phyloP scores from a whole-genome alignment of 129 eudicot species.

The Tagetes erecta region DNA sequence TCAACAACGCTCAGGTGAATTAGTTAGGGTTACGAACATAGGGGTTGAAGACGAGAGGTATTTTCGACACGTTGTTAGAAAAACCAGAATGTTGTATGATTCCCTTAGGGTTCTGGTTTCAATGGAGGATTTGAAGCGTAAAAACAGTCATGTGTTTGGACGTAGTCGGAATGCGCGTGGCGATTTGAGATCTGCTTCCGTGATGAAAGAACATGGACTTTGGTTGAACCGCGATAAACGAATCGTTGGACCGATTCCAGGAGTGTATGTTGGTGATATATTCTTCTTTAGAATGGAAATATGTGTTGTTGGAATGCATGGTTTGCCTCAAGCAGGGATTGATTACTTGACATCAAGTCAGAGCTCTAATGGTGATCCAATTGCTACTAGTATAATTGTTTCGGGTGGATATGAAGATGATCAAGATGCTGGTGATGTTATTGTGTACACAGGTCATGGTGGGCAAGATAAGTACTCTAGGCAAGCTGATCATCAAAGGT shows the following conservation, averaged over 20 bases:
- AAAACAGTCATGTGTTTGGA: constrained; percentile 17
- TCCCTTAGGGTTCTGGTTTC: constrained; percentile 50
- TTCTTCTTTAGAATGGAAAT: constrained; percentile 69
- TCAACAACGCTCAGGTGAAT: constrained; percentile 52
- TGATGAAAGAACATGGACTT: constrained; percentile 59
- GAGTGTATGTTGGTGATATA: constrained; percentile 69
- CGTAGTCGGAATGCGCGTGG: constrained; percentile 36
- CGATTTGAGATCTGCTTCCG: constrained; percentile 52
- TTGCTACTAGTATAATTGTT: constrained; percentile 74
- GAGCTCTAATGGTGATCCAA: constrained; percentile 80
- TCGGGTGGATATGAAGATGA: constrained; percentile 94
- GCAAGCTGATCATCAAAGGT: constrained; percentile 64
- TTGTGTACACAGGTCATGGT: constrained; percentile 80
- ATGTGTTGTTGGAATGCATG: constrained; percentile 80
- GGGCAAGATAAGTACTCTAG: constrained; percentile 65
- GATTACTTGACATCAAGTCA: constrained; percentile 61
- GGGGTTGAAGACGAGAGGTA: constrained; percentile 50
- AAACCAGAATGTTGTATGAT: constrained; percentile 56
- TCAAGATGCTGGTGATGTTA: constrained; percentile 67
- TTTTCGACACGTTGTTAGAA: constrained; percentile 48
- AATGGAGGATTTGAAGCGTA: constrained; percentile 49
- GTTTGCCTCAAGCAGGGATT: constrained; percentile 75
- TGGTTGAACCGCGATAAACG: constrained; percentile 78
- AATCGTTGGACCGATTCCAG: constrained; percentile 70
- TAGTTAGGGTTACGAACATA: constrained; percentile 66